phyloP scores from a whole-genome alignment of 768 basidiomycete species.

The Amanita muscaria region DNA sequence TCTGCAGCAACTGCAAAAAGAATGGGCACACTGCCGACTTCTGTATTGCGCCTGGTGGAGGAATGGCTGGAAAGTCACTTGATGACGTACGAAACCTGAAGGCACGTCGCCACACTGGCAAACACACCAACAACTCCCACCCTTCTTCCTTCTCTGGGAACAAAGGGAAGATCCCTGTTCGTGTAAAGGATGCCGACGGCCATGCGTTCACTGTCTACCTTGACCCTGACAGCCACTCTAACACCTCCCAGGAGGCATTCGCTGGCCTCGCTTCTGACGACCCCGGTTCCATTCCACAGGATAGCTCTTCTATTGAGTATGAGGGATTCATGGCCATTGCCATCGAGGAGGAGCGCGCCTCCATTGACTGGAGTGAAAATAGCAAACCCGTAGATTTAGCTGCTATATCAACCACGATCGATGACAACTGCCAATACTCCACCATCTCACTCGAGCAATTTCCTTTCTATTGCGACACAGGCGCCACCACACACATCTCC shows the following conservation, averaged over 20 bases:
- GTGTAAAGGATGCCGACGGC: too few relatives aligned
- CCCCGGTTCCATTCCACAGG: too few relatives aligned
- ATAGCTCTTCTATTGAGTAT: constrained; percentile 2
- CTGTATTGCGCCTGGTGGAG: constrained; percentile 16
- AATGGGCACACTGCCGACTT: constrained; percentile 11
- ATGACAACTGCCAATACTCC: not conserved
- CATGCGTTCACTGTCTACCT: too few relatives aligned
- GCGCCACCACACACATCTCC: not conserved
- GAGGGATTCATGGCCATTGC: not conserved
- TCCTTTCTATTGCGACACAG: constrained; percentile 13
- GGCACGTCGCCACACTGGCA: not conserved
- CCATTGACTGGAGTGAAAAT: constrained; percentile 10
- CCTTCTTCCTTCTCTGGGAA: too few relatives aligned
- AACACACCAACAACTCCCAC: not conserved
- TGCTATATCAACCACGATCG: constrained; percentile 5
- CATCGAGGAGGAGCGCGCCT: constrained; percentile 4
- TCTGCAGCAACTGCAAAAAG: constrained; percentile 13
- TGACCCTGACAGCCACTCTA: too few relatives aligned
- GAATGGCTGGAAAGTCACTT: constrained; percentile 20
- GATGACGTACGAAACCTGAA: constrained; percentile 13
- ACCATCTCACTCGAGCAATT: too few relatives aligned
- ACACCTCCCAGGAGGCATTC: too few relatives aligned
- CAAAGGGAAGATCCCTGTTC: too few relatives aligned
- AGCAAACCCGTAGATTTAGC: not conserved
- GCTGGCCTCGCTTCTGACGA: too few relatives aligned